phyloP scores from a whole-genome alignment of 31 red algal genomes.

The Pterothamnion heteromorphum region DNA sequence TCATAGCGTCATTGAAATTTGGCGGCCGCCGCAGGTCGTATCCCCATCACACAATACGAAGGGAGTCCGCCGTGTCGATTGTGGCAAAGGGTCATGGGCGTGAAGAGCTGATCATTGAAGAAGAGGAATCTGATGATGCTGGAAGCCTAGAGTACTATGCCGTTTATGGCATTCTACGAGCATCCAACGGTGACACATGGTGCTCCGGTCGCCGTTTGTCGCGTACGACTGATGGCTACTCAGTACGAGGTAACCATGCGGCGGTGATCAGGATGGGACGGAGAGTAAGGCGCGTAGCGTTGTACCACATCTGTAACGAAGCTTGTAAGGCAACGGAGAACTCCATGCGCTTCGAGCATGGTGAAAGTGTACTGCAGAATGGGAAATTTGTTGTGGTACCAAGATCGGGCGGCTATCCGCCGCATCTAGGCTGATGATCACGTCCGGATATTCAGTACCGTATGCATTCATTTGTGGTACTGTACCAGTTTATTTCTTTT shows the following conservation, averaged over 20 bases:
- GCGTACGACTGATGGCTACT: neutral
- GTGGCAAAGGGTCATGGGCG: neutral
- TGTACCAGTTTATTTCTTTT: neutral
- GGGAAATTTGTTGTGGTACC: neutral
- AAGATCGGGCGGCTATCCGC: too few species aligned
- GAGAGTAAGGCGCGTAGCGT: neutral
- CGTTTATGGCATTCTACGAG: neutral
- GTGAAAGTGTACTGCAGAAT: neutral
- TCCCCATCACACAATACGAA: neutral
- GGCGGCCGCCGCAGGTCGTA: too few species aligned
- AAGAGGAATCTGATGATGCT: neutral
- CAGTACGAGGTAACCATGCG: neutral
- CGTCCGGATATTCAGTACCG: neutral
- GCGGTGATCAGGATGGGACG: neutral
- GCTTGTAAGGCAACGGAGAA: neutral
- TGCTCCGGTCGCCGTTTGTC: neutral
- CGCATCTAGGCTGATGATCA: neutral
- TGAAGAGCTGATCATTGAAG: neutral
- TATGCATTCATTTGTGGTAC: neutral
- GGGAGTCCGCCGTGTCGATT: neutral
- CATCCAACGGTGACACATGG: neutral
- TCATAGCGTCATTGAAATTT: neutral
- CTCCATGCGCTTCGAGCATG: neutral
- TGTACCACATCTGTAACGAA: slow-evolving; percentile 2
- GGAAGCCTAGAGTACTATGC: neutral